Percentiles rank a stretch among this genome's conserved stretches.
Evolutionary conservation across 2,329 filamentous ascomycete genomes (phyloP).

Genomic region (Ilyonectria mors-panacis): DNA sequence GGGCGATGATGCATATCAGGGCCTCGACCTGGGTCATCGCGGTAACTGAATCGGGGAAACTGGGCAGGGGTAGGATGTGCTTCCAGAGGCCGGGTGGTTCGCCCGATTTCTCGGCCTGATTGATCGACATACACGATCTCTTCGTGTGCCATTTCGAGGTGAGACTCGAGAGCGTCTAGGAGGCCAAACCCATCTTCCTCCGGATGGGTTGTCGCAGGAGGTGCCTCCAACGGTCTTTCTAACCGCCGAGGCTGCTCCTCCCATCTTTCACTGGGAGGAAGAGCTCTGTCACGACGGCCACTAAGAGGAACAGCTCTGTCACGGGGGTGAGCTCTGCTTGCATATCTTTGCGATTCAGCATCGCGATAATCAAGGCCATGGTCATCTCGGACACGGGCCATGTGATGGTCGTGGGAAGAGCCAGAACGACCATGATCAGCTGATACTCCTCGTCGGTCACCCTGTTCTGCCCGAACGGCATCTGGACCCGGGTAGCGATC

Average conservation of each 20-base stretch:
- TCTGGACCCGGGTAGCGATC: constrained; percentile 16
- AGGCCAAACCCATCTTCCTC: constrained; percentile 14
- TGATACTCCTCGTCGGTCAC: constrained; percentile 1
- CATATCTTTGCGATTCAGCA: constrained; percentile 34
- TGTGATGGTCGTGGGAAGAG: constrained; percentile 5
- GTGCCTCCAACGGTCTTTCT: neutral
- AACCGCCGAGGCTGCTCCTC: neutral
- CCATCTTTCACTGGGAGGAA: neutral
- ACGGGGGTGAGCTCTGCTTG: neutral
- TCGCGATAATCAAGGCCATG: constrained; percentile 36
- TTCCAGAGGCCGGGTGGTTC: constrained; percentile 38
- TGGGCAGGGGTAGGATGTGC: constrained; percentile 28
- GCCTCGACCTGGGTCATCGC: constrained; percentile 18
- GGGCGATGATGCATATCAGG: constrained; percentile 17
- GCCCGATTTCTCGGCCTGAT: constrained; percentile 43
- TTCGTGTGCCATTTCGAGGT: constrained; percentile 31
- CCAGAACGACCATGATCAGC: constrained; percentile 10
- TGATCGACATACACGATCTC: constrained; percentile 47
- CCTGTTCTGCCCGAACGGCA: constrained; percentile 3
- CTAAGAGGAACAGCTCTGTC: neutral
- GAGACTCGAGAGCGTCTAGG: constrained; percentile 17
- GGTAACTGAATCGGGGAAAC: constrained; percentile 26
- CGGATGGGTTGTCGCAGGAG: neutral
- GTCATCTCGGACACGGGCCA: constrained; percentile 26
- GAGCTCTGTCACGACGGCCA: neutral